Conservation (phyloP, 139 green algal species). For the Coccomyxa sp. region DNA sequence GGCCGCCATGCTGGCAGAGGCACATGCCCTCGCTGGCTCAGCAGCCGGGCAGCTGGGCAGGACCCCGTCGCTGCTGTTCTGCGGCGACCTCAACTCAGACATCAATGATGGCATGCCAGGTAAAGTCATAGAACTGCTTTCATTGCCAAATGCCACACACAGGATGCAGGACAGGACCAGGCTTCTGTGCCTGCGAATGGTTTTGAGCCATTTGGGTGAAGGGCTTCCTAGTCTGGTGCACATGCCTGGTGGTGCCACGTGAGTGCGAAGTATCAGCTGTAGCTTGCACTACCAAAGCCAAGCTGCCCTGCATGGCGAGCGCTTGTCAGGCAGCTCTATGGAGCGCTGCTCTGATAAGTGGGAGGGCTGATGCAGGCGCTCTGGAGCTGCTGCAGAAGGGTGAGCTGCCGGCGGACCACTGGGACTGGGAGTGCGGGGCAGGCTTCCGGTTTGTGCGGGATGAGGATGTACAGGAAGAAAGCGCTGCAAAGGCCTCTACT, state of each 20-base stretch:
- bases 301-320: too few relatives aligned
- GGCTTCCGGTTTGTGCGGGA: constrained; percentile 66
- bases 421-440: constrained; percentile 75
- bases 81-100: constrained; percentile 85
- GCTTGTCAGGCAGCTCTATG: too few relatives aligned
- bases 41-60: constrained; percentile 3
- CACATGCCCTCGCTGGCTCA: constrained; percentile 22
- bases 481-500: too few relatives aligned
- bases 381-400: constrained; percentile 75
- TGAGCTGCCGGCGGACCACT: constrained; percentile 54
- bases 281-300: not conserved
- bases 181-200: too few relatives aligned
- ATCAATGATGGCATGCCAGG: constrained; percentile 82
- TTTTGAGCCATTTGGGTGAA: too few relatives aligned
- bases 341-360: not conserved
- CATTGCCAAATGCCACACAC: too few relatives aligned
- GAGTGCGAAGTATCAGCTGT: not conserved
- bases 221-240: too few relatives aligned
- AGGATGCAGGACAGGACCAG: too few relatives aligned
- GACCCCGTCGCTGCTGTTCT: constrained; percentile 61
- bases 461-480: too few relatives aligned
- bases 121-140: too few relatives aligned
- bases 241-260: too few relatives aligned
- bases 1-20: constrained; percentile 63
- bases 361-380: constrained; percentile 38